Evolutionary conservation across 352 stramenopile genomes (phyloP), one percentile per base, ranked within the genome.

Genomic region (Blastocystis sp.): DNA sequence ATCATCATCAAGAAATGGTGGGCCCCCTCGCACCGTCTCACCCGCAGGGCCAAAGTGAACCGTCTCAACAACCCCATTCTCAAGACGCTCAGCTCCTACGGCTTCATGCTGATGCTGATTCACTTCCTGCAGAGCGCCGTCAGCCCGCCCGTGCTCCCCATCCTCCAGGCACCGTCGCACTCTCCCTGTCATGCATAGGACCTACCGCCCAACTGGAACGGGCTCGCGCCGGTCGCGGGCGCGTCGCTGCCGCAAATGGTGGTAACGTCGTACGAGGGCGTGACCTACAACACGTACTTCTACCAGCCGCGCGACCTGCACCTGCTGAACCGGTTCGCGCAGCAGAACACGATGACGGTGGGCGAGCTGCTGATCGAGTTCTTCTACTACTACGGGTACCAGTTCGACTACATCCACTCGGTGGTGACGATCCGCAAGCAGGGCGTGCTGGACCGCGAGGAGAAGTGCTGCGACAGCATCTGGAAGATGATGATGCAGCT

Each of bases 31-130:
- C 7, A 7, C 2, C 1, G 2, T 19, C 1, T 77, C 1, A 34
- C 23, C 5, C 7, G 14, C 34, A 87, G 77, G 96, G 95, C 96
- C 7, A 98, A 98, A 90, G 92, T 92, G 52, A 92, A 96, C 38
- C 92, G 95, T 10, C 98, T 99, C 88, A 99, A 99, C 89, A 96
- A 98, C 86, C 95, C 97, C 48, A 93, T 92, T 28, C 94, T 97
- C 40, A 95, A 97, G 28, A 98, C 96, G 23, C 91, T 99, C 64
- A 97, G 93, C 86, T 98, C 94, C 9, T 99, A 99, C 89, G 96
- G 94, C 0, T 98, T 98, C 91, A 95, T 97, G 88, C 90, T 99
- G 62, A 92, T 98, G 90, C 90, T 98, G 60, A 92, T 99, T 67
- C 96, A 98, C 90, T 99, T 97, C 91, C 92, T 99, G 60, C 94